Conservation (phyloP, 1,284 basidiomycete species). For the Gomphus bonarii region DNA sequence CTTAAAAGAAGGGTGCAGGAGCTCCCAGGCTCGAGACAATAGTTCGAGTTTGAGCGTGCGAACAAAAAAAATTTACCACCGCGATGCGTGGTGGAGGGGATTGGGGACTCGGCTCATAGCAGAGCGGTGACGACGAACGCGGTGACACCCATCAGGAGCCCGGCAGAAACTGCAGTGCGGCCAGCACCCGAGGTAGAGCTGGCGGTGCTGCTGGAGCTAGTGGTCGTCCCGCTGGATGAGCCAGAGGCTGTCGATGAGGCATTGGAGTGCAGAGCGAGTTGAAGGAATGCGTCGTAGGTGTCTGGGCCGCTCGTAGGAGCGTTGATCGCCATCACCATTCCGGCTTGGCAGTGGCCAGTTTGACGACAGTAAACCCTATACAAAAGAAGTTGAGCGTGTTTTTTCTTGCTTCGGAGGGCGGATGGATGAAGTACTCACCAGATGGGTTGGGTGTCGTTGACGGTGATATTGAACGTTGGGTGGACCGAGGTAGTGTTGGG, state of each 20-base stretch:
- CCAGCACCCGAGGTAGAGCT: background rate
- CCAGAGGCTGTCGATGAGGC: too few species aligned
- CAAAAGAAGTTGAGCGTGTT: background rate
- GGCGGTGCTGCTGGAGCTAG: background rate
- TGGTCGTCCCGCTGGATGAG: background rate
- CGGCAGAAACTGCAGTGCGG: background rate
- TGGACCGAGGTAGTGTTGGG: slow-evolving; percentile 19
- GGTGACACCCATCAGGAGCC: background rate
- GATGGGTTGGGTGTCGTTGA: slow-evolving; percentile 24
- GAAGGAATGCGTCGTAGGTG: slow-evolving; percentile 36
- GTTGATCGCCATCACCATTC: slow-evolving; percentile 47
- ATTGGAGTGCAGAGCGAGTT: slow-evolving; percentile 23
- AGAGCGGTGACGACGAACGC: background rate
- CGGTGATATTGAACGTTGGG: slow-evolving; percentile 19
- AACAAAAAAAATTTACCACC: too few species aligned
- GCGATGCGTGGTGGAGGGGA: too few species aligned
- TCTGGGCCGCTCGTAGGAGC: slow-evolving; percentile 30
- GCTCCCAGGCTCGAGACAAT: too few species aligned
- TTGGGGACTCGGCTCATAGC: background rate
- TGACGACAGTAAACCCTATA: slow-evolving; percentile 39
- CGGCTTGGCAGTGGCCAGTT: slow-evolving; percentile 28
- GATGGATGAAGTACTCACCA: slow-evolving; percentile 21
- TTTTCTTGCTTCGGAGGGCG: background rate
- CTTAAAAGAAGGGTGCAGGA: too few species aligned
- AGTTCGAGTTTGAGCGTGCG: too few species aligned